These are phyloP conservation scores for Microsporum ferrugineum DNA, from an alignment of 2,329 filamentous ascomycete genomes.

Conservation along the genomic window DNA sequence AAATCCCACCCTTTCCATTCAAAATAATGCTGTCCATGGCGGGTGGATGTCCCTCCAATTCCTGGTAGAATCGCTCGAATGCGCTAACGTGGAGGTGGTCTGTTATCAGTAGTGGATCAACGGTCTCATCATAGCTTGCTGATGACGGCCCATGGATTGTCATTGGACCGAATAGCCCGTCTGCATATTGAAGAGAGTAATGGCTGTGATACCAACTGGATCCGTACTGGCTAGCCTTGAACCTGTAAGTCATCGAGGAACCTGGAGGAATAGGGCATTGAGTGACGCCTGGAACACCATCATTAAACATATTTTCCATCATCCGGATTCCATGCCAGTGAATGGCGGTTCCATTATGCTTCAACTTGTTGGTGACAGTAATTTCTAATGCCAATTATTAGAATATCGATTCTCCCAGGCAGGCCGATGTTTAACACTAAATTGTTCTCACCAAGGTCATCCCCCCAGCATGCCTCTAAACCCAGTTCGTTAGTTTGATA, in stretches of 20 bases:
- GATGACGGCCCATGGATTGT: conserved; percentile 32
- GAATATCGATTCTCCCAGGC: neutral
- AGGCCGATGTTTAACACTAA: neutral
- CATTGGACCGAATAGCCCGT: conserved; percentile 24
- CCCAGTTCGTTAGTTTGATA: neutral
- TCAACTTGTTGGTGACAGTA: conserved; percentile 11
- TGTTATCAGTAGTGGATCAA: conserved; percentile 25
- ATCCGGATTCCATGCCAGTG: conserved; percentile 26
- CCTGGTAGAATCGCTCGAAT: conserved; percentile 9
- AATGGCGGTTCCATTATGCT: conserved; percentile 14
- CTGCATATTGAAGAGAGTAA: conserved; percentile 21
- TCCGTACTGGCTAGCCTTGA: conserved; percentile 22
- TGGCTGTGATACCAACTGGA: conserved; percentile 27
- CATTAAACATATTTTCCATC: conserved; percentile 21
- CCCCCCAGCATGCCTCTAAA: conserved; percentile 13
- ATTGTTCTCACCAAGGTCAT: conserved; percentile 8
- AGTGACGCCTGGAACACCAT: conserved; percentile 26
- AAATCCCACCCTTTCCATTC: conserved; percentile 14
- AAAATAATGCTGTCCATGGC: conserved; percentile 17
- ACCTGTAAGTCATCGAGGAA: conserved; percentile 25
- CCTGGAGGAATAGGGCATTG: conserved; percentile 32
- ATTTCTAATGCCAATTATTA: conserved; percentile 7
- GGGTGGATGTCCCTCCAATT: conserved; percentile 4
- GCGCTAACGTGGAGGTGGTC: conserved; percentile 21
- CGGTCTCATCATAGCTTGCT: conserved; percentile 30